Percentiles rank a stretch among this genome's conserved stretches.
Evolutionary conservation across 163 green algal species (phyloP).

Genomic region (Volvox carteri): DNA sequence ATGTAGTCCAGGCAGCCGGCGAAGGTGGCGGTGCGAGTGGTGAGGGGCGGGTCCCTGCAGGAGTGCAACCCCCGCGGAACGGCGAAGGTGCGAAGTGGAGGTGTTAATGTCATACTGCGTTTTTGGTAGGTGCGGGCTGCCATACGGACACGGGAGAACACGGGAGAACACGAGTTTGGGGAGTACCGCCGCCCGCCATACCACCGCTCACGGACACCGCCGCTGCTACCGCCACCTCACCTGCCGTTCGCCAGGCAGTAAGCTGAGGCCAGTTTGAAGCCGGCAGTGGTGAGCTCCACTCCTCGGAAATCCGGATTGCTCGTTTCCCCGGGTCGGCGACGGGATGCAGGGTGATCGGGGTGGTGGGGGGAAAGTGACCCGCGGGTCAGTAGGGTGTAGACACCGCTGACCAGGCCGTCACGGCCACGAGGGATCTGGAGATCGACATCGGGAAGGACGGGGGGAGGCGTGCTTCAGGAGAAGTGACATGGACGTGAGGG

Average conservation of each 20-base stretch:
- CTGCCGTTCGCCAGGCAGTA: conserved; percentile 47
- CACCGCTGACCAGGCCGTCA: conserved; percentile 41
- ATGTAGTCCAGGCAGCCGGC: conserved; percentile 77
- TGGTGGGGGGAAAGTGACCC: conserved; percentile 57
- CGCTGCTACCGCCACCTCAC: not conserved
- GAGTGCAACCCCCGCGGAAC: too few species aligned
- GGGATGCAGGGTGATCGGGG: conserved; percentile 66
- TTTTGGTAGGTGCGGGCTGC: too few species aligned
- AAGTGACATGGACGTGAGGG: too few species aligned
- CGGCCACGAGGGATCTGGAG: not conserved
- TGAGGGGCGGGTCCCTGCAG: conserved; percentile 67
- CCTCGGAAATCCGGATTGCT: not conserved
- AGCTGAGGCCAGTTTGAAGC: conserved; percentile 58
- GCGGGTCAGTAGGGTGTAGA: conserved; percentile 62
- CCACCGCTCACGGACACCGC: not conserved
- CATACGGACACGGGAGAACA: too few species aligned
- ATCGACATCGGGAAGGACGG: too few species aligned
- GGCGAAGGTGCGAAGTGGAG: too few species aligned
- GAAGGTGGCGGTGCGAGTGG: conserved; percentile 71
- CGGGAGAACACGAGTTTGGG: too few species aligned
- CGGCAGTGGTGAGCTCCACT: conserved; percentile 43
- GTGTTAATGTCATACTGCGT: too few species aligned
- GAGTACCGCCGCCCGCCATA: too few species aligned
- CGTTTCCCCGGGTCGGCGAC: conserved; percentile 24
- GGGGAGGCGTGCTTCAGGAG: too few species aligned